phyloP scores from a whole-genome alignment of 768 basidiomycete genomes.

The Termitomyces heimii region DNA sequence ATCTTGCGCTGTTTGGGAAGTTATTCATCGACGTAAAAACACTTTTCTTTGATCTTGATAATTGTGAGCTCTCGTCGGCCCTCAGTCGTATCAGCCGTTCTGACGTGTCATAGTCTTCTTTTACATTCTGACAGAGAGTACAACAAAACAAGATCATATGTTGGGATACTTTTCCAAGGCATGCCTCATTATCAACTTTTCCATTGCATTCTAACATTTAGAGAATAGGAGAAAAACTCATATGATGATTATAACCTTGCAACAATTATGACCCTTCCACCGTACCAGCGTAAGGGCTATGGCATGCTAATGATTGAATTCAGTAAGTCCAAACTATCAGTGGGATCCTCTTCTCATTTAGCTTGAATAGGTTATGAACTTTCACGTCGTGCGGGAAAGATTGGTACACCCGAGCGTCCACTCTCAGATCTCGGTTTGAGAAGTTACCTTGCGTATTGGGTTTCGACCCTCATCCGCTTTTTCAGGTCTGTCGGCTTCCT shows the following conservation, averaged over 20 bases:
- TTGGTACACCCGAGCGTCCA: slow-evolving; percentile 93
- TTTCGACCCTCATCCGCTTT: slow-evolving; percentile 78
- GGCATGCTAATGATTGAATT: slow-evolving; percentile 98
- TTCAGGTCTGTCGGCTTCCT: slow-evolving; percentile 45
- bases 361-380: slow-evolving; percentile 77
- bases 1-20: slow-evolving; percentile 92
- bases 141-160: slow-evolving; percentile 73
- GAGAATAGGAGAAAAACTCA: slow-evolving; percentile 79
- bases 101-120: slow-evolving; percentile 59
- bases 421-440: slow-evolving; percentile 89
- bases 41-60: slow-evolving; percentile 84
- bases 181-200: background rate
- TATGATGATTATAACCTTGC: slow-evolving; percentile 98
- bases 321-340: slow-evolving; percentile 50
- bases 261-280: slow-evolving; percentile 93
- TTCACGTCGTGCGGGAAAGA: slow-evolving; percentile 69
- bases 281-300: slow-evolving; percentile 83
- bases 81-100: background rate
- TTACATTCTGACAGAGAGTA: slow-evolving; percentile 87
- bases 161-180: slow-evolving; percentile 71
- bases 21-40: slow-evolving; percentile 99
- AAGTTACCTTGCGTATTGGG: slow-evolving; percentile 89
- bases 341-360: background rate
- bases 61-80: slow-evolving; percentile 44
- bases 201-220: background rate